Conservation (phyloP, 192 early-diverging fungal genomes). For the Gigaspora rosea region DNA sequence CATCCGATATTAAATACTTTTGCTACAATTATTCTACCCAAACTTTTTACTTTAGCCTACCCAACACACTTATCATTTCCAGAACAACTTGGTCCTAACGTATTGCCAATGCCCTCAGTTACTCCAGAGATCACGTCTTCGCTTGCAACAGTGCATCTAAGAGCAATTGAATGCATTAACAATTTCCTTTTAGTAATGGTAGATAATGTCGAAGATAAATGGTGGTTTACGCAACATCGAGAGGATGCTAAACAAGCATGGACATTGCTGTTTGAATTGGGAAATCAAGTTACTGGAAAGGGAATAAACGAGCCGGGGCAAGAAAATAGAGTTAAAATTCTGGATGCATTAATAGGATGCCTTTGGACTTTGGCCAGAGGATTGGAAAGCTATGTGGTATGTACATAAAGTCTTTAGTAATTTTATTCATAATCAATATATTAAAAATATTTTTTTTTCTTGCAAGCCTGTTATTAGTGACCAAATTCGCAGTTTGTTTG, state of each 20-base stretch:
- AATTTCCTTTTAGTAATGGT: slow-evolving; percentile 77
- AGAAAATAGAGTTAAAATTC: slow-evolving; percentile 52
- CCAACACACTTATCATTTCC: slow-evolving; percentile 55
- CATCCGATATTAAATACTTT: slow-evolving; percentile 50
- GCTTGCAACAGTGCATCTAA: slow-evolving; percentile 62
- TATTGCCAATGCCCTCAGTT: slow-evolving; percentile 26
- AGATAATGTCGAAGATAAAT: slow-evolving; percentile 57
- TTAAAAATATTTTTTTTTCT: slow-evolving; percentile 19
- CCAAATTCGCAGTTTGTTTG: slow-evolving; percentile 48
- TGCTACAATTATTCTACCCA: slow-evolving; percentile 50
- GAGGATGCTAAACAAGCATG: slow-evolving; percentile 54
- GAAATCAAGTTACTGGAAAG: slow-evolving; percentile 53
- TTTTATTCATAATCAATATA: slow-evolving; percentile 10
- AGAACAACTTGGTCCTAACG: slow-evolving; percentile 39
- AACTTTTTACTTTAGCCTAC: slow-evolving; percentile 49
- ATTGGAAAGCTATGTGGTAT: slow-evolving; percentile 56
- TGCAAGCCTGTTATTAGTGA: slow-evolving; percentile 44
- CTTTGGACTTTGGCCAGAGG: slow-evolving; percentile 79
- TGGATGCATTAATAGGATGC: slow-evolving; percentile 71
- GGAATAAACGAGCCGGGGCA: slow-evolving; percentile 48
- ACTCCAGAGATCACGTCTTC: slow-evolving; percentile 48
- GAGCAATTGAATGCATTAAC: slow-evolving; percentile 72
- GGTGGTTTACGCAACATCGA: slow-evolving; percentile 62
- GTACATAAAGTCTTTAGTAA: slow-evolving; percentile 1
- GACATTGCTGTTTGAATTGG: slow-evolving; percentile 61